Conservation (phyloP, 2,329 filamentous ascomycete species). For the Curvularia eragrostidis region DNA sequence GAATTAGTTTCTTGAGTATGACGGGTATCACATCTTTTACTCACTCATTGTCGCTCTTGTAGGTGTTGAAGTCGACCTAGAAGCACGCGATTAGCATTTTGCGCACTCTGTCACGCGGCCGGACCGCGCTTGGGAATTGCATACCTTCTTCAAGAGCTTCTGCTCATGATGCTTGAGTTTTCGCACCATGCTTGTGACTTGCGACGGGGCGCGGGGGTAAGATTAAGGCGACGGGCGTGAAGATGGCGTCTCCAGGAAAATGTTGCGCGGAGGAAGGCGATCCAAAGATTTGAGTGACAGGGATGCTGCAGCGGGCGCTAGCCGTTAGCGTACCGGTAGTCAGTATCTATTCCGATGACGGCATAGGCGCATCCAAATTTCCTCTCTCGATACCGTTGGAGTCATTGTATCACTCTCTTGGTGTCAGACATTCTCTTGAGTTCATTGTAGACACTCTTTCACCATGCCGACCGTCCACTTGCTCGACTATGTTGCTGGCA, state of each 20-base stretch:
- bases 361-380: constrained; percentile 21
- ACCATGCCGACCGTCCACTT: constrained; percentile 80
- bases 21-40: neutral
- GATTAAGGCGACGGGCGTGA: neutral
- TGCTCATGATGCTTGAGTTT: constrained; percentile 94
- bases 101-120: neutral
- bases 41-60: constrained; percentile 78
- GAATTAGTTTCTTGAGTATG: neutral
- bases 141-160: constrained; percentile 78
- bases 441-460: constrained; percentile 4
- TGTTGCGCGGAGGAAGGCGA: constrained; percentile 20
- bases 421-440: constrained; percentile 8
- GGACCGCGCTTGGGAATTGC: constrained; percentile 1
- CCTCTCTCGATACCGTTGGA: constrained; percentile 4
- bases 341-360: constrained; percentile 21
- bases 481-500: constrained; percentile 92
- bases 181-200: constrained; percentile 72
- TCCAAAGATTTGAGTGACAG: constrained; percentile 24
- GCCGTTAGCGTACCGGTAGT: constrained; percentile 16
- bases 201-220: neutral
- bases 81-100: neutral
- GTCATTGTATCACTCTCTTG: constrained; percentile 7
- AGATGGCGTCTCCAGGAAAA: constrained; percentile 3
- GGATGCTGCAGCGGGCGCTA: constrained; percentile 20
- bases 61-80: constrained; percentile 87